Percentiles rank a stretch among this genome's conserved stretches.
phyloP scores from a whole-genome alignment of 371 early-diverging fungal species.

The Blakeslea trispora region DNA sequence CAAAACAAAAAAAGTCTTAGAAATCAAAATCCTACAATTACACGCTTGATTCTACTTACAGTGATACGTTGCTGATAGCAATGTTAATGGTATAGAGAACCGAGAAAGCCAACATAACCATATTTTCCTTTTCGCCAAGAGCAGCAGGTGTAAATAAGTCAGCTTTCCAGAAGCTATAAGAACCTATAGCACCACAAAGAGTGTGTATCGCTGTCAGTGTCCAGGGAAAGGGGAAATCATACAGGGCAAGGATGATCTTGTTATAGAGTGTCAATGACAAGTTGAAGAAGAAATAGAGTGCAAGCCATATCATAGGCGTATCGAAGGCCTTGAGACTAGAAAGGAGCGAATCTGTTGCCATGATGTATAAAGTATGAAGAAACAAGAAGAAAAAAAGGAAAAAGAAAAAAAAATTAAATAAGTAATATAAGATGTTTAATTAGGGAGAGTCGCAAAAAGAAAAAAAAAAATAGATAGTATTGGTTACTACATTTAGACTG shows the following conservation, averaged over 20 bases:
- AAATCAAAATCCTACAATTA: neutral
- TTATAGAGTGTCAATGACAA: conserved; percentile 82
- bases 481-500: neutral
- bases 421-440: neutral
- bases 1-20: neutral
- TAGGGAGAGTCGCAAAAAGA: neutral
- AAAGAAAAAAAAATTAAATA: neutral
- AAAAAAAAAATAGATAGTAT: neutral
- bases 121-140: conserved; percentile 62
- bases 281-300: conserved; percentile 77
- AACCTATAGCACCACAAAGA: conserved; percentile 71
- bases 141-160: conserved; percentile 62
- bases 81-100: conserved; percentile 89
- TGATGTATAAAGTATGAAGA: neutral
- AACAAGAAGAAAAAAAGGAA: neutral
- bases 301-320: conserved; percentile 19
- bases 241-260: conserved; percentile 77
- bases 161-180: conserved; percentile 49
- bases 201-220: conserved; percentile 85
- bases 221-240: conserved; percentile 86
- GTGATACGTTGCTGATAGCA: conserved; percentile 82
- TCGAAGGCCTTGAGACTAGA: conserved; percentile 3
- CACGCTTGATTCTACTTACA: conserved; percentile 59
- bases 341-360: conserved; percentile 6
- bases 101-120: conserved; percentile 77